Conservation (phyloP, 1,139 yeast genomes). For the Candida labiduridarum region DNA sequence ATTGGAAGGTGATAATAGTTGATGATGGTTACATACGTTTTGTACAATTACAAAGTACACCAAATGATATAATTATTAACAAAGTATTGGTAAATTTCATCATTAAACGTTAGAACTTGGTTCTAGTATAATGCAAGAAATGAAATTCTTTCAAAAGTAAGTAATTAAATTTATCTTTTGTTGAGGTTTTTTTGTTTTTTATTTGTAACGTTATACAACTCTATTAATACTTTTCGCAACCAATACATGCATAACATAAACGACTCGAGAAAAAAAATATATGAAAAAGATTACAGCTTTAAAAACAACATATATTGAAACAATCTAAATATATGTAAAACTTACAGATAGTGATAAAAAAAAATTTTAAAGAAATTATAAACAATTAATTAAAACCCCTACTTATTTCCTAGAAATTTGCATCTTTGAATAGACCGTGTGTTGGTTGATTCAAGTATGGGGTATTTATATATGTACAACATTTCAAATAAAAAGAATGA, state of each 20-base stretch:
- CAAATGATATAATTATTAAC: not conserved
- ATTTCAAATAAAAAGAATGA: not conserved
- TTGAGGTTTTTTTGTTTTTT: too few relatives aligned
- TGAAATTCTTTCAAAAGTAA: not conserved
- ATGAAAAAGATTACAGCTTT: not conserved
- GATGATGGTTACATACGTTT: not conserved
- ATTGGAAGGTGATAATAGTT: too few relatives aligned
- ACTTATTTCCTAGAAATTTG: constrained; percentile 1
- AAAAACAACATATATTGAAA: too few relatives aligned
- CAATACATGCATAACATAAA: not conserved
- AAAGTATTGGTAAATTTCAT: not conserved
- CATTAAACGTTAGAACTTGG: not conserved
- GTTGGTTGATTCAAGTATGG: not conserved
- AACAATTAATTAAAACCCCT: not conserved
- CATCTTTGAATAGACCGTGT: not conserved
- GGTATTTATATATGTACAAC: not conserved
- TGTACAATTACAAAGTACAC: not conserved
- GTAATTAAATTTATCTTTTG: not conserved
- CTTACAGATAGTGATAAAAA: too few relatives aligned
- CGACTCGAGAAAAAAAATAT: not conserved
- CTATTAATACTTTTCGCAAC: constrained; percentile 2
- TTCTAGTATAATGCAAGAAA: not conserved
- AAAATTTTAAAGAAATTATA: not conserved
- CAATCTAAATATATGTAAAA: too few relatives aligned
- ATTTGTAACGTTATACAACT: not conserved